phyloP scores from a whole-genome alignment of 192 early-diverging fungal species.

The Coemansia sp. region DNA sequence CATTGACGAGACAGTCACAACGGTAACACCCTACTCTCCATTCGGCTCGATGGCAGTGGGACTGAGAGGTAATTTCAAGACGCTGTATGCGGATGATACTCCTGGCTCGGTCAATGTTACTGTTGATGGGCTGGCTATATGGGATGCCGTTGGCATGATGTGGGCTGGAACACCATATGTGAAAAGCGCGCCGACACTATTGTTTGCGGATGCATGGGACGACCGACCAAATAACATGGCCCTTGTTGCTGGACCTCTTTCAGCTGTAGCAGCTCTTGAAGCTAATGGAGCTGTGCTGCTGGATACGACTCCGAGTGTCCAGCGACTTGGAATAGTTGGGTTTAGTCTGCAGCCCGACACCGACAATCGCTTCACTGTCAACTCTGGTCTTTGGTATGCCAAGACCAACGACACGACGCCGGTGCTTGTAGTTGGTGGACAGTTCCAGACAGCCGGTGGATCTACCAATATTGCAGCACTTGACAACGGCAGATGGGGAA shows the following conservation, averaged over 20 bases:
- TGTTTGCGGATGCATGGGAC: constrained; percentile 26
- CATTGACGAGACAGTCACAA: constrained; percentile 53
- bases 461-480: constrained; percentile 51
- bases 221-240: constrained; percentile 29
- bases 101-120: constrained; percentile 9
- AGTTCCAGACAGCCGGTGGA: constrained; percentile 52
- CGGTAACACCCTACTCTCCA: constrained; percentile 48
- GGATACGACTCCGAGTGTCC: constrained; percentile 21
- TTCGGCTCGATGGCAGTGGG: constrained; percentile 35
- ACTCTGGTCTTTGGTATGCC: constrained; percentile 59
- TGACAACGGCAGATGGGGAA: constrained; percentile 47
- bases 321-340: constrained; percentile 35
- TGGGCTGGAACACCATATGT: constrained; percentile 50
- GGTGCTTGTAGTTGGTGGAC: constrained; percentile 57
- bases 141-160: constrained; percentile 30
- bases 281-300: constrained; percentile 42
- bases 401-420: constrained; percentile 45
- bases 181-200: constrained; percentile 25
- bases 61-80: constrained; percentile 32
- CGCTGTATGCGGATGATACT: constrained; percentile 6
- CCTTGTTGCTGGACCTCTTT: constrained; percentile 37
- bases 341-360: constrained; percentile 31
- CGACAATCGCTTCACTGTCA: constrained; percentile 35
- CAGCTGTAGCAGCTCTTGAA: constrained; percentile 40
- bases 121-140: constrained; percentile 30